Base-by-base conservation (phyloP, 1,139 yeast genomes). In the Arxiozyma heterogenica region DNA sequence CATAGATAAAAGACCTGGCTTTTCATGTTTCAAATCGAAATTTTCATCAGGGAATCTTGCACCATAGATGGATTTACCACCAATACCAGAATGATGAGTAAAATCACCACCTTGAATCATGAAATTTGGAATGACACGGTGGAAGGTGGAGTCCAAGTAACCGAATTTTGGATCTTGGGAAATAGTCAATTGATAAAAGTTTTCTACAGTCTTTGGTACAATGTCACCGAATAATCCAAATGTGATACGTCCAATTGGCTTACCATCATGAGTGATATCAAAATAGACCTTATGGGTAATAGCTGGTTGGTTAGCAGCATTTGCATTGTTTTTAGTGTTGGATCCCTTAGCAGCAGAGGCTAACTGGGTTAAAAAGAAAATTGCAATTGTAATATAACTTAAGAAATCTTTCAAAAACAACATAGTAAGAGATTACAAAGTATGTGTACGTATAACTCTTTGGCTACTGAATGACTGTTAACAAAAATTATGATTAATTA, bases 21-120 rank as follows among this genome's bases (percentile, higher is more conserved):
- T 80, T 69, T 77, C 80, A 73, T 85, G 93, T 62, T 73, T 80
- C 64, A 82, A 62, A 56, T 70, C 58, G 64, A 86, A 86, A 73
- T 83, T 84, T 71, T 86, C 93, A 69, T 86, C 94, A 44, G 78
- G 77, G 63, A 84, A 81, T 63, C 79, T 78, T 64, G 75, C 76
- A 55, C 91, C 93, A 71, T 81, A 85, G 70, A 84, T 83, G 47
- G 89, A 82, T 68, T 79, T 79, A 58, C 93, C 93, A 61, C 93
- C 93, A 54, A 82, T 78, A 61, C 88, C 88, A 68, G 79, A 78
- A 63, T 78, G 79, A 67, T 81, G 75, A 68, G 84, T 81, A 74
- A 83, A 82, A 71, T 84, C 88, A 71, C 94, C 94, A 67, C 91
- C 91, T 73, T 86, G 94, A 64, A 85, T 80, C 88, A 86, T 84